Conservation (phyloP, 140 eudicot genomes). For the Anethum foeniculum region DNA sequence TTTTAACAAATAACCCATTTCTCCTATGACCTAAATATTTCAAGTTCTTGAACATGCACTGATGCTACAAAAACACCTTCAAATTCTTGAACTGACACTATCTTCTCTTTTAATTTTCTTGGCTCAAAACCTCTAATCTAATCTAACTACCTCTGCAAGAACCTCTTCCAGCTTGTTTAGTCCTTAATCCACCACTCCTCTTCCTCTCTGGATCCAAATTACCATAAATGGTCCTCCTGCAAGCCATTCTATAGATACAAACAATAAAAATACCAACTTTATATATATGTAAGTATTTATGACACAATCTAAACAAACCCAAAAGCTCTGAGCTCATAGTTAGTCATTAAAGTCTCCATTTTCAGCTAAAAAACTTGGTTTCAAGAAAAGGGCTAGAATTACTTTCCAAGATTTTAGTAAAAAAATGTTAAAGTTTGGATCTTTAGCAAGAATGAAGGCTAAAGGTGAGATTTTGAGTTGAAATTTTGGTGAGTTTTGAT, state of each 20-base stretch:
- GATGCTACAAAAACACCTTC: background rate
- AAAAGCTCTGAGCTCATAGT: constrained; percentile 48
- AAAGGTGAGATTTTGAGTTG: background rate
- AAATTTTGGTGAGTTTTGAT: background rate
- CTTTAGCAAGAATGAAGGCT: background rate
- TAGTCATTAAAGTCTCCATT: constrained; percentile 40
- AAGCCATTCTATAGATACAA: constrained; percentile 42
- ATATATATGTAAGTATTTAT: background rate
- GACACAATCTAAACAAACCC: constrained; percentile 48
- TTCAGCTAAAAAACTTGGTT: background rate
- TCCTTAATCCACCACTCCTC: constrained; percentile 76
- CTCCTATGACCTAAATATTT: background rate
- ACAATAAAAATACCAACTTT: background rate
- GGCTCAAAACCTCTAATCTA: background rate
- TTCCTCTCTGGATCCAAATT: constrained; percentile 78
- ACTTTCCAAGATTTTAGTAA: too few species aligned
- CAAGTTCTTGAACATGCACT: background rate
- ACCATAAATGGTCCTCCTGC: constrained; percentile 37
- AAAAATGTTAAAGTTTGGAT: background rate
- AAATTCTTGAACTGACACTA: background rate
- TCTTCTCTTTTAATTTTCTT: background rate
- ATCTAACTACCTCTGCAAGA: constrained; percentile 89
- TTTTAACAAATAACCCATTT: constrained; percentile 77
- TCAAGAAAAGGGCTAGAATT: background rate
- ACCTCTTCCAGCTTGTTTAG: constrained; percentile 90